phyloP scores from a whole-genome alignment of 2,329 filamentous ascomycete species.

The Arthrobotrys pseudoclavata region DNA sequence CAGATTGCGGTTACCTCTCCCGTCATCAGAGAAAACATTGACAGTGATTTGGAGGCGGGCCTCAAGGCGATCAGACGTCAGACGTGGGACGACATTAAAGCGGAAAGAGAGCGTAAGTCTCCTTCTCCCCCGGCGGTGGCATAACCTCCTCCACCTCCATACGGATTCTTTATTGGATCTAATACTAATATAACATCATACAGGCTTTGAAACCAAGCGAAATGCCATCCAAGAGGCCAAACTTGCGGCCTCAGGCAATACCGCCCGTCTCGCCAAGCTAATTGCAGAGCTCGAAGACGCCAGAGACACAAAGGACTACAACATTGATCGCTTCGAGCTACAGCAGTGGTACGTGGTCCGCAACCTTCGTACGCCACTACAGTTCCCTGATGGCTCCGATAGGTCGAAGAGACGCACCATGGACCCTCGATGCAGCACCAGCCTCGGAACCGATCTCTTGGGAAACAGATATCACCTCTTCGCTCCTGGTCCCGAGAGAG shows the following conservation, averaged over 20 bases:
- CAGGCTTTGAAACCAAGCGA: slow-evolving; percentile 55
- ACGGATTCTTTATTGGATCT: too few relatives aligned
- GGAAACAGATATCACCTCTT: slow-evolving; percentile 55
- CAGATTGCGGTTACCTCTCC: slow-evolving; percentile 57
- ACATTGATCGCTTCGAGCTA: slow-evolving; percentile 57
- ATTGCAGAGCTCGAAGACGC: slow-evolving; percentile 58
- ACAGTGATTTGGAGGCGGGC: slow-evolving; percentile 49
- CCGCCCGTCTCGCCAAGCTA: slow-evolving; percentile 46
- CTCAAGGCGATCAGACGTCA: slow-evolving; percentile 52
- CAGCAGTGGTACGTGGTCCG: slow-evolving; percentile 60
- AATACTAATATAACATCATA: too few relatives aligned
- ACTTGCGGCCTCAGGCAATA: slow-evolving; percentile 35
- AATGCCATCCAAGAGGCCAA: slow-evolving; percentile 47
- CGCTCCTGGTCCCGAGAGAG: slow-evolving; percentile 51
- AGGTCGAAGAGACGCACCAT: slow-evolving; percentile 59
- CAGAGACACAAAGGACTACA: slow-evolving; percentile 56
- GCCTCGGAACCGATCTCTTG: slow-evolving; percentile 53
- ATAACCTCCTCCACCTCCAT: not conserved
- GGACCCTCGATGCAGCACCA: slow-evolving; percentile 57
- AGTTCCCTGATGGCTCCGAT: slow-evolving; percentile 60
- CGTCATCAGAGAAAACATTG: slow-evolving; percentile 50
- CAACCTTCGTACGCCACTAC: slow-evolving; percentile 59
- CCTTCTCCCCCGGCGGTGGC: not conserved
- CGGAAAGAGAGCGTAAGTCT: slow-evolving; percentile 51
- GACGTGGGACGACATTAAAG: slow-evolving; percentile 57